Evolutionary conservation across 805 yeast species (phyloP), one percentile per base, ranked within the genome.

Genomic region (Kurtzmaniella cleridarum): DNA sequence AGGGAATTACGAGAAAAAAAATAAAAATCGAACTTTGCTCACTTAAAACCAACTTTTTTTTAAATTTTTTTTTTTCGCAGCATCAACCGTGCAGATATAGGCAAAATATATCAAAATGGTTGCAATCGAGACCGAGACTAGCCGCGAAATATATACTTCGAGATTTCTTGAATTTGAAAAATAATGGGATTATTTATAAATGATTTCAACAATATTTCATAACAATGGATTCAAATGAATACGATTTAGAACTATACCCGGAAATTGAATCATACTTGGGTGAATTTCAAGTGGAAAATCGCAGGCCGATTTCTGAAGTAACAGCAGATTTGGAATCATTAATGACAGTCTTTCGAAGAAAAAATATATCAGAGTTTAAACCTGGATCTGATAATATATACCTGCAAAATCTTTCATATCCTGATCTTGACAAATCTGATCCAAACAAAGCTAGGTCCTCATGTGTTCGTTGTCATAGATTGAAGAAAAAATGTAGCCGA

Each of bases 391-490:
- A 44, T 16, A 49, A 59, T 42, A 51, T 59, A 26, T 57, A 57
- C 38, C 45, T 53, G 17, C 51, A 49, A 26, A 48, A 44, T 26
- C 44, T 45, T 7, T 33, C 45, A 12, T 42, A 43, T 15, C 47
- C 56, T 3, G 55, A 54, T 33, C 36, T 51, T 14, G 59, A 51
- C 30, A 27, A 36, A n/a, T 38, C 43, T 9, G 54, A 53, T 38
- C 41, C 41, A n/a, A 38, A 50, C 24, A 51, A 45, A 40, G 48
- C 64, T 0, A 53, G 52, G 26, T 45, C 49, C 17, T 58, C 62
- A 42, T 60, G 66, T 36, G 39, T 52, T 15, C 48, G 65, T n/a
- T 60, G 66, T 40, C 56, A 63, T 10, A 51, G 55, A 34, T 54
- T 48, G 39, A 60, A 60, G 37, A 55, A 57, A 41, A 60, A 53